Percentiles rank a stretch among this genome's conserved stretches.
Conservation (phyloP, 2,329 filamentous ascomycete species). For the Cytospora schulzeri region DNA sequence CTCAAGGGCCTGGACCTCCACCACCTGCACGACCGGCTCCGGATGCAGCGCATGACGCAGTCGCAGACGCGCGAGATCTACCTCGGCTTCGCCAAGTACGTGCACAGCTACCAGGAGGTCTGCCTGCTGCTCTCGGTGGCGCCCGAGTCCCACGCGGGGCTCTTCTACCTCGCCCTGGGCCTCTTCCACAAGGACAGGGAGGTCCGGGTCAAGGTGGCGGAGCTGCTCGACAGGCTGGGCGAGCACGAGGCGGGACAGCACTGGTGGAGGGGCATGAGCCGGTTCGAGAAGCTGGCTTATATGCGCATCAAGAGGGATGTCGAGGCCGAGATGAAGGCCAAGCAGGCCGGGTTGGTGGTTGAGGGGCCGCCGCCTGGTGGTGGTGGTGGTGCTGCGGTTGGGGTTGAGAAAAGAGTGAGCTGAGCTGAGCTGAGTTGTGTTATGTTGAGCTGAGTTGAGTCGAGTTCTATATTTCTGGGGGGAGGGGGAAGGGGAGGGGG, state of each 20-base stretch:
- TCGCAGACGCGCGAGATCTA: slow-evolving; percentile 83
- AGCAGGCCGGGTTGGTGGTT: slow-evolving; percentile 46
- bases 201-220: slow-evolving; percentile 76
- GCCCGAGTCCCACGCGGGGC: slow-evolving; percentile 80
- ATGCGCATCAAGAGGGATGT: slow-evolving; percentile 73
- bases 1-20: slow-evolving; percentile 83
- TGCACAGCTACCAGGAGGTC: slow-evolving; percentile 81
- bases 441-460: too few relatives aligned
- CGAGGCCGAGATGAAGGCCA: slow-evolving; percentile 53
- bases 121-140: slow-evolving; percentile 81
- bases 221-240: slow-evolving; percentile 78
- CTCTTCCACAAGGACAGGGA: slow-evolving; percentile 86
- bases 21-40: slow-evolving; percentile 89
- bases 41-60: slow-evolving; percentile 76
- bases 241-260: slow-evolving; percentile 89
- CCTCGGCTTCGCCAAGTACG: slow-evolving; percentile 72
- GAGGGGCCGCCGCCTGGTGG: slow-evolving; percentile 43
- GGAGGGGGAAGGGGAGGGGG: background rate
- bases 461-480: slow-evolving; percentile 2
- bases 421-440: too few relatives aligned
- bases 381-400: background rate
- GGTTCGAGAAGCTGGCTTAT: slow-evolving; percentile 87
- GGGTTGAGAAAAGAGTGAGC: slow-evolving; percentile 50
- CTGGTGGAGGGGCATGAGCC: slow-evolving; percentile 84
- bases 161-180: slow-evolving; percentile 89